Conservation (phyloP, 2,329 filamentous ascomycete species). For the Coniochaeta sp. region DNA sequence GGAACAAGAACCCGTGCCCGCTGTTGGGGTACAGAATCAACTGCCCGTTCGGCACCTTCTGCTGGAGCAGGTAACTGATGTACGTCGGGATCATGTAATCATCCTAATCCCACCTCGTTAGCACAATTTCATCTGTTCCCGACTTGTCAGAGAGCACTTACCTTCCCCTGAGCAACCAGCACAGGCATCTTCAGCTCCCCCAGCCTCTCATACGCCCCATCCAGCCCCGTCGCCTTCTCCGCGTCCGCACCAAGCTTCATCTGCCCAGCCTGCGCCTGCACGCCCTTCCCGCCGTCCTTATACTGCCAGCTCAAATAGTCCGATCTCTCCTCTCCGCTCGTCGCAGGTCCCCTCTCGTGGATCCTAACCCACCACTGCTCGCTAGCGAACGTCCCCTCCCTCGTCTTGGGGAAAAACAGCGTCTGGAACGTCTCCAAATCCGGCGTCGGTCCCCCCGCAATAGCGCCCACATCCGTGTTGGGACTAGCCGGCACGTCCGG, state of each 20-base stretch:
- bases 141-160: too few species aligned
- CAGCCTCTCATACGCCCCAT: constrained; percentile 26
- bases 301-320: constrained; percentile 15
- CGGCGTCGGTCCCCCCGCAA: background rate
- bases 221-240: constrained; percentile 22
- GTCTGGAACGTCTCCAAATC: background rate
- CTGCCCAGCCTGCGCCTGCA: constrained; percentile 23
- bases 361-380: constrained; percentile 25
- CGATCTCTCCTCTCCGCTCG: constrained; percentile 6
- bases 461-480: constrained; percentile 3
- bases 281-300: constrained; percentile 16
- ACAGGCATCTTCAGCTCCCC: constrained; percentile 26
- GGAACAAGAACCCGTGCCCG: constrained; percentile 12
- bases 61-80: constrained; percentile 30
- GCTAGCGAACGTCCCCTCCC: constrained; percentile 6
- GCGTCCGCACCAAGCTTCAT: constrained; percentile 23
- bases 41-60: constrained; percentile 18
- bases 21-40: constrained; percentile 12
- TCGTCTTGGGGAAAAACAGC: background rate
- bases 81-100: constrained; percentile 27
- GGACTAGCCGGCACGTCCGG: constrained; percentile 22
- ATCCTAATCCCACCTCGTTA: too few species aligned
- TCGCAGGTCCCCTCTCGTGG: constrained; percentile 15
- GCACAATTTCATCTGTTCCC: too few species aligned
- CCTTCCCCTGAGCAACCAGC: constrained; percentile 27